A percentile compares a stretch with the other conserved stretches of the same genome.
Evolutionary conservation across 1,284 basidiomycete genomes (phyloP).

Genomic region (Serendipita sp.): DNA sequence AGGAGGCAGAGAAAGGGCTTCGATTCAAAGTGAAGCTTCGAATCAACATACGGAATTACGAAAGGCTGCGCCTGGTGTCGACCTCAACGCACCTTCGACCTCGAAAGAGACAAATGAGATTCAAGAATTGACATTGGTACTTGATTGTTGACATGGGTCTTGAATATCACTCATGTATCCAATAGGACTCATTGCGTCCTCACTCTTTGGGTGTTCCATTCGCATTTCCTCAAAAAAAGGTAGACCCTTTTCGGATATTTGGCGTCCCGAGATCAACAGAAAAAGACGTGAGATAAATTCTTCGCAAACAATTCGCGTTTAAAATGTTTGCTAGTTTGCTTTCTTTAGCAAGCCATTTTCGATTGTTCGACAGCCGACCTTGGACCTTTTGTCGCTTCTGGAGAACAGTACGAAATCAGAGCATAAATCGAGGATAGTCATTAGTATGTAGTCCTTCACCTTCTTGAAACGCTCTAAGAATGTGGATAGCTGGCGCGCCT

Average conservation of each 20-base stretch:
- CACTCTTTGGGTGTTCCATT: not conserved
- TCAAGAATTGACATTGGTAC: not conserved
- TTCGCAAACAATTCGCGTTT: not conserved
- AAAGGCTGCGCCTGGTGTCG: too few relatives aligned
- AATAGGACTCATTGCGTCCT: not conserved
- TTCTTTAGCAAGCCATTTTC: conserved; percentile 49
- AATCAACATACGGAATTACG: too few relatives aligned
- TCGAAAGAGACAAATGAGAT: not conserved
- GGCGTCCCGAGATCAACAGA: conserved; percentile 51
- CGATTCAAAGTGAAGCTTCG: too few relatives aligned
- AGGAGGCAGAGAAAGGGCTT: too few relatives aligned
- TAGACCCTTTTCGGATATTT: conserved; percentile 39
- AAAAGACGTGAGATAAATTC: conserved; percentile 38
- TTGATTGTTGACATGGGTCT: not conserved
- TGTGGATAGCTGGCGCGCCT: conserved; percentile 44
- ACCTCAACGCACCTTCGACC: too few relatives aligned
- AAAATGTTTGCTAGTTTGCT: conserved; percentile 36
- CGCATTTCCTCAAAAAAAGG: not conserved
- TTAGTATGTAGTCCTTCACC: conserved; percentile 33
- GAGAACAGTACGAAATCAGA: conserved; percentile 34
- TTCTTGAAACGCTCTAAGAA: conserved; percentile 10
- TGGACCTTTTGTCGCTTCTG: conserved; percentile 36
- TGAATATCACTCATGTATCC: not conserved
- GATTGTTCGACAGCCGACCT: conserved; percentile 49
- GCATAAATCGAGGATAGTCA: conserved; percentile 35